A percentile compares a stretch with the other conserved stretches of the same genome.
Conservation (phyloP, 306 rosid genomes). For the Trifolium fragiferum region DNA sequence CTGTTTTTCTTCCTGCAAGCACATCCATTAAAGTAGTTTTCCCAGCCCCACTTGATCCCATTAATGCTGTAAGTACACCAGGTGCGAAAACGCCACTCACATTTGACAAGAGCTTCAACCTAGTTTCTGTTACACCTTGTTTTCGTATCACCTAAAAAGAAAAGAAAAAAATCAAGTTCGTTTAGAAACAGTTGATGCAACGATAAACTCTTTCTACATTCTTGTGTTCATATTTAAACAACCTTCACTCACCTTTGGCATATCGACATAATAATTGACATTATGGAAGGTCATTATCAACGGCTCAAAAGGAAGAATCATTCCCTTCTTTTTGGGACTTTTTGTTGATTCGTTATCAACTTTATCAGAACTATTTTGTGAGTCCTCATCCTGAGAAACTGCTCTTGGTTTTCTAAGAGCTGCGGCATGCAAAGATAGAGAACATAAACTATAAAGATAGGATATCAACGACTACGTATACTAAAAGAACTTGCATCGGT, state of each 20-base stretch:
- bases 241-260: not conserved
- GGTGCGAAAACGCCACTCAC: conserved; percentile 17
- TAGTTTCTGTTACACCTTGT: conserved; percentile 17
- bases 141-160: not conserved
- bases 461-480: not conserved
- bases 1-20: conserved; percentile 19
- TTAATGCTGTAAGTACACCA: conserved; percentile 14
- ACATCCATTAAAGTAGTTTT: conserved; percentile 15
- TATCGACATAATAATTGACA: conserved; percentile 16
- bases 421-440: conserved; percentile 40
- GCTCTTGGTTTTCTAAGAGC: conserved; percentile 63
- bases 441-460: not conserved
- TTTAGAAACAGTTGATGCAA: not conserved
- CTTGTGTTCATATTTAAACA: not conserved
- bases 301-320: conserved; percentile 59
- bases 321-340: conserved; percentile 59
- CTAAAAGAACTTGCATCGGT: not conserved
- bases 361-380: conserved; percentile 39
- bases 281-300: conserved; percentile 21
- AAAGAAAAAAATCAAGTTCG: not conserved
- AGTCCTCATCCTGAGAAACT: conserved; percentile 44
- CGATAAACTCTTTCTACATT: not conserved
- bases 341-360: conserved; percentile 38
- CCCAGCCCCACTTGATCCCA: conserved; percentile 20
- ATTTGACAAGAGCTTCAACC: conserved; percentile 8